These are phyloP conservation scores for Penicillium sp. DNA, from an alignment of 2,329 filamentous ascomycete genomes.

Conservation along the genomic window DNA sequence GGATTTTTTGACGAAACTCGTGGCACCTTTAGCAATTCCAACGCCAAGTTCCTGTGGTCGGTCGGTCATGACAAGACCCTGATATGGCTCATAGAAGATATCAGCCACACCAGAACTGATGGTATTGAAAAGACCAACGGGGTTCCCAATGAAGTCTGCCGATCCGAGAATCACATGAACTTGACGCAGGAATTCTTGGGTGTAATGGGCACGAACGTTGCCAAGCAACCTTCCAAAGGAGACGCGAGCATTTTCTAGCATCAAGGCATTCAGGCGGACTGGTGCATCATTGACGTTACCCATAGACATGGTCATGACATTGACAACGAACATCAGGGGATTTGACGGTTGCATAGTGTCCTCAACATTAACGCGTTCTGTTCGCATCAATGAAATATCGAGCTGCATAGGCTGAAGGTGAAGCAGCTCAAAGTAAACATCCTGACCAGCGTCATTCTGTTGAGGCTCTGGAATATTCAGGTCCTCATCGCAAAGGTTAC, in stretches of 20 bases:
- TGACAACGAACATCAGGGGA: constrained; percentile 98
- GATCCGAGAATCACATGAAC: constrained; percentile 97
- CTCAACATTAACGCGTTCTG: constrained; percentile 93
- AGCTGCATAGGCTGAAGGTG: constrained; percentile 99
- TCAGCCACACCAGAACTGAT: constrained; percentile 96
- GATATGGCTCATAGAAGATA: constrained; percentile 99
- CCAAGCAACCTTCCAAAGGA: constrained; percentile 81
- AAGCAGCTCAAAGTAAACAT: constrained; percentile 96
- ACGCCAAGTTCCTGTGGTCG: constrained; percentile 92
- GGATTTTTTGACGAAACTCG: constrained; percentile 97
- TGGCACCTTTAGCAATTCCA: constrained; percentile 94
- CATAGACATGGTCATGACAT: constrained; percentile 98
- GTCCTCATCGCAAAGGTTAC: constrained; percentile 83
- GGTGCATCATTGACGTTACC: constrained; percentile 99
- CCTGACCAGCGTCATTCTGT: constrained; percentile 80
- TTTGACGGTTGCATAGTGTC: constrained; percentile 90
- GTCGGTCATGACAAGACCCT: constrained; percentile 95
- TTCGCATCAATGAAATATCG: constrained; percentile 94
- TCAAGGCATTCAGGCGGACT: constrained; percentile 86
- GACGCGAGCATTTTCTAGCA: constrained; percentile 93
- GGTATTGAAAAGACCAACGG: constrained; percentile 96
- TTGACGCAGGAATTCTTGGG: constrained; percentile 92
- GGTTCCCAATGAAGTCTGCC: constrained; percentile 96
- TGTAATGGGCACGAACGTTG: constrained; percentile 92
- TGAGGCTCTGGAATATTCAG: constrained; percentile 92